Percentiles rank a stretch among this genome's conserved stretches.
phyloP scores from a whole-genome alignment of 2,329 filamentous ascomycete genomes.

The Botryosphaeria dothidea region DNA sequence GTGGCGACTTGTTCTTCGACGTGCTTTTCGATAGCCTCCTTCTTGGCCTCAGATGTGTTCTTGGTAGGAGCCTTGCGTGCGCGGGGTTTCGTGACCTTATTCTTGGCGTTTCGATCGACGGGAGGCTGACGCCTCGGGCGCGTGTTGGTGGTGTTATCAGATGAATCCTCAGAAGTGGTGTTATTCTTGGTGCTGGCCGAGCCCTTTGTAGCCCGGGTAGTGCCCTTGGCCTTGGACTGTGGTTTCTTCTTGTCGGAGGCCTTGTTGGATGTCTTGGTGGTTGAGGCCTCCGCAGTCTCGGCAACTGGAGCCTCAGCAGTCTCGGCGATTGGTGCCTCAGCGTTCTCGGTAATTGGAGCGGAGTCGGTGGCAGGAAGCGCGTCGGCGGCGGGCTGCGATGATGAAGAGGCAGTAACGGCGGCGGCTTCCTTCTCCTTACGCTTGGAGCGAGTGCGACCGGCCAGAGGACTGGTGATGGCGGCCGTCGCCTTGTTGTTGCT shows the following conservation, averaged over 20 bases:
- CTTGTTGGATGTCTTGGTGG: not conserved
- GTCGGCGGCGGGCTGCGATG: not conserved
- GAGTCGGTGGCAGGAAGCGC: not conserved
- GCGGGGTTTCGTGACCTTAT: conserved; percentile 12
- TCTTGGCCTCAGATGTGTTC: not conserved
- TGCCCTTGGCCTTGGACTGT: not conserved
- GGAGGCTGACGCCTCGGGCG: not conserved
- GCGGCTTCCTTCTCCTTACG: not conserved
- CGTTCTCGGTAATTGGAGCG: not conserved
- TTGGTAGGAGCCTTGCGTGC: not conserved
- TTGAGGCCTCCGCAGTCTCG: not conserved
- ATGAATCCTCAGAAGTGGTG: not conserved
- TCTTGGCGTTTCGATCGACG: conserved; percentile 4
- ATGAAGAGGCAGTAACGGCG: not conserved
- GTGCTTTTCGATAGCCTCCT: conserved; percentile 1
- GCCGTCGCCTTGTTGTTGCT: not conserved
- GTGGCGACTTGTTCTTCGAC: not conserved
- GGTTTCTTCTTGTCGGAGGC: no score
- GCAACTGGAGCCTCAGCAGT: not conserved
- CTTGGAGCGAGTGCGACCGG: conserved; percentile 8
- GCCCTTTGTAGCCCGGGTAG: not conserved
- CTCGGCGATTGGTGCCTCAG: not conserved
- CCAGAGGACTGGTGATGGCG: not conserved
- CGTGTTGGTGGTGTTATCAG: not conserved
- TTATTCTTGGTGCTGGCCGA: not conserved